Percentiles rank a stretch among this genome's conserved stretches.
Evolutionary conservation across 441 rosid species (phyloP).

Genomic region (Hura crepitans): DNA sequence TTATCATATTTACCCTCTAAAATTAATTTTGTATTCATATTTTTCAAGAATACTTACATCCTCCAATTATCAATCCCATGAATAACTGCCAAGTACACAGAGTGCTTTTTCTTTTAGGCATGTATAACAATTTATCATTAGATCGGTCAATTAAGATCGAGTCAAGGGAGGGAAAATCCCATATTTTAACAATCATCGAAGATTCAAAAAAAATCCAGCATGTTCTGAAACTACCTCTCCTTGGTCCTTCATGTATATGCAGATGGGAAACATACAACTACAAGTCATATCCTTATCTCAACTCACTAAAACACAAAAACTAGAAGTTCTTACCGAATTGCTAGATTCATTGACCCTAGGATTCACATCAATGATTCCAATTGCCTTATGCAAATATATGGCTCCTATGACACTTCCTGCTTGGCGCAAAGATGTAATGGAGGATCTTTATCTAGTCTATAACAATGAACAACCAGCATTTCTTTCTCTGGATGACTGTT

Average conservation of each 20-base stretch:
- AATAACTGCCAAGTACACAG: no score
- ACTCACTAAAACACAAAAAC: neutral
- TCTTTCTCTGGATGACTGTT: neutral
- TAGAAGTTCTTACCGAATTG: neutral
- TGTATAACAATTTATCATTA: no score
- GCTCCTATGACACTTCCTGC: neutral
- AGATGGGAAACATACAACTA: neutral
- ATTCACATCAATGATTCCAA: conserved; percentile 5
- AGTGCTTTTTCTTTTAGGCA: no score
- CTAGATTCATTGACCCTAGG: neutral
- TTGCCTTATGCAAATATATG: neutral
- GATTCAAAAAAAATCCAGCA: neutral
- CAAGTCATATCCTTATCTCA: neutral
- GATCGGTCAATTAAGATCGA: no score
- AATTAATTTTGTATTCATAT: neutral
- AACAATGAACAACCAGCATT: neutral
- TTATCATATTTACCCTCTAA: neutral
- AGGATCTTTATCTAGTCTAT: neutral
- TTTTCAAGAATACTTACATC: neutral
- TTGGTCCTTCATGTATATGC: neutral
- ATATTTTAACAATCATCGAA: neutral
- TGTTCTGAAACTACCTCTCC: neutral
- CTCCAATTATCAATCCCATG: no score
- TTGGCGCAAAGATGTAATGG: neutral
- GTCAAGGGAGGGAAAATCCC: no score